A percentile compares a stretch with the other conserved stretches of the same genome.
Conservation (phyloP, 1,284 basidiomycete genomes). For the Stygiomarasmius scandens region DNA sequence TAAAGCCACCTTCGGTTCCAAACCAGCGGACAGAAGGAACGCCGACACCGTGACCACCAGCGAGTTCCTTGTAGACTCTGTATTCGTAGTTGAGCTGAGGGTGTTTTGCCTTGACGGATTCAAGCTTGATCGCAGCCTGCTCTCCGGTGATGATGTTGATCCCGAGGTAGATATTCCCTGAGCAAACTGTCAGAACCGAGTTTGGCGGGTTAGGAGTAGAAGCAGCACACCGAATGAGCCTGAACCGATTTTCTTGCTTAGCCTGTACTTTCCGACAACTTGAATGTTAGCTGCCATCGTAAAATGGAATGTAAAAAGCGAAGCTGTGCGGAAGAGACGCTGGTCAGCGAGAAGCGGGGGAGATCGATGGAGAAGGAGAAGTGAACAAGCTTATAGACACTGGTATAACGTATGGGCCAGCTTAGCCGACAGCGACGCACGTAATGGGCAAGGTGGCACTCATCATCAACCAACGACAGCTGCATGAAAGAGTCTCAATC, state of each 20-base stretch:
- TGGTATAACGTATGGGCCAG: constrained; percentile 5
- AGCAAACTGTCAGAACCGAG: constrained; percentile 10
- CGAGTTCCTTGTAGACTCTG: constrained; percentile 83
- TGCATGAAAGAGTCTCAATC: too few species aligned
- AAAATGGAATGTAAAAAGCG: not conserved
- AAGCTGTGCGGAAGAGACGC: not conserved
- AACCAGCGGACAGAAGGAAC: constrained; percentile 99
- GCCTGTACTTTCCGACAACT: constrained; percentile 97
- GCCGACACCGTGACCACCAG: constrained; percentile 97
- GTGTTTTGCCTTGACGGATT: not conserved
- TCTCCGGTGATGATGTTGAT: not conserved
- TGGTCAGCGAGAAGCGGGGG: not conserved
- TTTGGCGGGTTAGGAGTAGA: constrained; percentile 6
- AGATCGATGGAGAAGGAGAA: not conserved
- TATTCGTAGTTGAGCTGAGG: not conserved
- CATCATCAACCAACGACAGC: not conserved
- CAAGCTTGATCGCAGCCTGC: not conserved
- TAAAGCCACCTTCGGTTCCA: constrained; percentile 99
- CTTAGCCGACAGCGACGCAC: constrained; percentile 13
- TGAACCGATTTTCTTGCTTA: constrained; percentile 99
- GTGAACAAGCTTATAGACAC: constrained; percentile 1
- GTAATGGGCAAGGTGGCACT: constrained; percentile 5
- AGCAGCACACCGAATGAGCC: constrained; percentile 88
- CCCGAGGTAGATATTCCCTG: constrained; percentile 96
- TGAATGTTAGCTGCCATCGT: constrained; percentile 77